These are phyloP conservation scores for Leucocoprinus leucothites DNA, from an alignment of 768 basidiomycete genomes.

Conservation along the genomic window DNA sequence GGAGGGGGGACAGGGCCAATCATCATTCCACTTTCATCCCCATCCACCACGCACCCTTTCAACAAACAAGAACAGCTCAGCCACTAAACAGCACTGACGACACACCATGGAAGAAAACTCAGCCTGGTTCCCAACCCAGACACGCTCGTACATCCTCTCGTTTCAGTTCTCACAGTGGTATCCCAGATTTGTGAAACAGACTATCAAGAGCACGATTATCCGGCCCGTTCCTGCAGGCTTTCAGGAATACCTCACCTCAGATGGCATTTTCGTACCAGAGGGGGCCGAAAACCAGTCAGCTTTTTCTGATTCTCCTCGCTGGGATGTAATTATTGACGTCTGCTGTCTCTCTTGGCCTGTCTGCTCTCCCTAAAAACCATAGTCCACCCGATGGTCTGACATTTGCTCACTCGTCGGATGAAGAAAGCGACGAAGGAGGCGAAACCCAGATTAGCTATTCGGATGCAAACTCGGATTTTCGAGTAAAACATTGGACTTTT, in stretches of 20 bases:
- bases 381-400: constrained; percentile 55
- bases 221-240: constrained; percentile 65
- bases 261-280: constrained; percentile 80
- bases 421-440: constrained; percentile 35
- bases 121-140: constrained; percentile 50
- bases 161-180: constrained; percentile 91
- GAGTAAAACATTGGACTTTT: constrained; percentile 36
- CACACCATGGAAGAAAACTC: constrained; percentile 7
- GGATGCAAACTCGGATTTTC: constrained; percentile 36
- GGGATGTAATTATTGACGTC: background rate
- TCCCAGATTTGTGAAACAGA: constrained; percentile 56
- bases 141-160: constrained; percentile 51
- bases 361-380: background rate
- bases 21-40: constrained; percentile 8
- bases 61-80: background rate
- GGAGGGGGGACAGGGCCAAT: background rate
- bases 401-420: constrained; percentile 51
- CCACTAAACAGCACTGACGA: background rate
- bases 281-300: constrained; percentile 78
- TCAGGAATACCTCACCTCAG: constrained; percentile 70
- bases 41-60: constrained; percentile 5
- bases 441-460: constrained; percentile 25
- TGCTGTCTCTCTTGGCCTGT: background rate
- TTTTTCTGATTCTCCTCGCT: constrained; percentile 4
- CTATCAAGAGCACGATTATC: constrained; percentile 73